Percentiles rank a stretch among this genome's conserved stretches.
These are phyloP conservation scores for Pseudogymnoascus sp. DNA, from an alignment of 2,329 filamentous ascomycete species.

Conservation along the genomic window DNA sequence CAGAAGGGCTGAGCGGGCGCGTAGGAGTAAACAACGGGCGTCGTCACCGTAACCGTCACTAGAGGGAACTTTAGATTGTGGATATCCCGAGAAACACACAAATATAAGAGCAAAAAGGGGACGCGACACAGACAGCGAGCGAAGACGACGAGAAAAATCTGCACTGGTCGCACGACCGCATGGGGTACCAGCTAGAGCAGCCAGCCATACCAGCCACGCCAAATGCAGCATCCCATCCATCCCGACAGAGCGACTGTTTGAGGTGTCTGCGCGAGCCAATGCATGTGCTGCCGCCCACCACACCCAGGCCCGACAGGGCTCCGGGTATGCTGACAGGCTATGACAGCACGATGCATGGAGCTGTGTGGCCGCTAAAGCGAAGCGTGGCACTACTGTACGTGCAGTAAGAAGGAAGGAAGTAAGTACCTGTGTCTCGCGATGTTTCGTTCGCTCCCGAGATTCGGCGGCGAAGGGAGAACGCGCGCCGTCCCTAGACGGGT, in stretches of 20 bases:
- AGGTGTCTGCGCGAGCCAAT: background rate
- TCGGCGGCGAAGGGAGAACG: background rate
- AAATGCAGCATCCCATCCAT: background rate
- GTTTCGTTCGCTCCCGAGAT: background rate
- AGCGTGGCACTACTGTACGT: background rate
- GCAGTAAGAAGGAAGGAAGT: background rate
- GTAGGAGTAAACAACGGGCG: conserved; percentile 1
- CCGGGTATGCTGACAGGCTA: background rate
- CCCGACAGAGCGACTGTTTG: conserved; percentile 1
- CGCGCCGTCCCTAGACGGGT: background rate
- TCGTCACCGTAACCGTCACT: conserved; percentile 4
- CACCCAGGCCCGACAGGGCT: background rate
- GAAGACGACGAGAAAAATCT: background rate
- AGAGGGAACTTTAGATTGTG: background rate
- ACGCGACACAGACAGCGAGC: too few relatives aligned
- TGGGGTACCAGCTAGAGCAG: background rate
- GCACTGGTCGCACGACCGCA: background rate
- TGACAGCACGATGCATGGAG: conserved; percentile 3
- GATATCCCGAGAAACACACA: background rate
- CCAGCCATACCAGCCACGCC: background rate
- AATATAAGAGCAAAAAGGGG: background rate
- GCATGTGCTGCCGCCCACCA: background rate
- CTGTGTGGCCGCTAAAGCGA: background rate
- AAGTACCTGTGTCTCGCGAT: background rate
- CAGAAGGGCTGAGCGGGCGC: background rate